Evolutionary conservation across 805 yeast species (phyloP), one percentile per base, ranked within the genome.

Genomic region (Metschnikowia kunwiensis): DNA sequence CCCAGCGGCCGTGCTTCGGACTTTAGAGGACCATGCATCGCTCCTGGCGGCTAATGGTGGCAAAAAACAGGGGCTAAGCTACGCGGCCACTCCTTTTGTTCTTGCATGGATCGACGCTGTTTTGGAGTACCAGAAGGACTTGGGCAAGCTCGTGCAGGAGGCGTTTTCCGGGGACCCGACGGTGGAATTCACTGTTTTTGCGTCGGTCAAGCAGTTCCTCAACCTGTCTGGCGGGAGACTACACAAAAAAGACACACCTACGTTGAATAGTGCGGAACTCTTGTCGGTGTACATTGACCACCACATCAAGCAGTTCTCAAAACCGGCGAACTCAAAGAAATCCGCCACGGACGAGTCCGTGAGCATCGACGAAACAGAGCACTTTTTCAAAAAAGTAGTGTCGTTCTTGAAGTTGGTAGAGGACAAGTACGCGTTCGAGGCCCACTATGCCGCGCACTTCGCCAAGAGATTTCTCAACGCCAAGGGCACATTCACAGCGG

Each of bases 401-500:
- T 60, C 70, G 15, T 71, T 89, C 21, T 78, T 88, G 51, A 66
- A 81, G 38, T 80, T 77, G 52, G 69, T 88, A 30, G 72, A 77
- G 41, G 96, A 89, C 49, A 89, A 87, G 53, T 96, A 88, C 60
- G 65, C 84, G 17, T 89, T 88, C 61, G 95, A 87, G 54, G 82
- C 77, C 27, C 80, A 83, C 43, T 88, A 86, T 58, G 87, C 87
- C 50, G 84, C 80, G 36, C 96, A 86, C 61, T 68, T 89, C 40
- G 95, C 96, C 1, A 86, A 82, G 57, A 70, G 97, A 43, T 68
- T 88, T 36, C 50, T 68, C 17, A 67, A 60, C 38, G 46, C 68
- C 9, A 68, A 68, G 38, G 57, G 59, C 14, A 35, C 46, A 5
- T 40, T 16, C 10, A 9, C 20, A 2, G 8, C 34, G 9, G 27